Conservation (phyloP, 2,329 filamentous ascomycete genomes). For the Epichloe sibirici region DNA sequence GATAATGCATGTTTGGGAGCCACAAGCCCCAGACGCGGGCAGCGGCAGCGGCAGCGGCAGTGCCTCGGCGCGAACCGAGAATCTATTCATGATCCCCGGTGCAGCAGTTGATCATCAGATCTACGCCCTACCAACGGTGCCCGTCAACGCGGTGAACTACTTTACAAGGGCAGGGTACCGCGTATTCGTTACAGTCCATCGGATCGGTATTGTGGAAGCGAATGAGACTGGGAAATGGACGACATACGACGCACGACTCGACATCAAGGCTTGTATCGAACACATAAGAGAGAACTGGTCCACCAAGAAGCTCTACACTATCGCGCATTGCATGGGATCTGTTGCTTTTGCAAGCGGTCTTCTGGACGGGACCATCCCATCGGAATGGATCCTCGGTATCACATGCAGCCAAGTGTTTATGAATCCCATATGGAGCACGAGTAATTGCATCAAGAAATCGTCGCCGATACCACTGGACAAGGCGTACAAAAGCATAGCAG, state of each 20-base stretch:
- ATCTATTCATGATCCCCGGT: conserved; percentile 50
- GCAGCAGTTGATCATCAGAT: conserved; percentile 52
- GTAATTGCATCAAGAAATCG: conserved; percentile 45
- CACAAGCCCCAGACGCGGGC: conserved; percentile 25
- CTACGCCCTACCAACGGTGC: conserved; percentile 49
- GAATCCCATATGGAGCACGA: conserved; percentile 44
- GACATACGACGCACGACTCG: conserved; percentile 46
- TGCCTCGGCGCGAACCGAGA: conserved; percentile 20
- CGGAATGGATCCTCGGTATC: conserved; percentile 44
- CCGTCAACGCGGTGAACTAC: conserved; percentile 51
- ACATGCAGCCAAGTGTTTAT: conserved; percentile 51
- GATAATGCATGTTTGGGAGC: conserved; percentile 44
- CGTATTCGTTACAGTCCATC: conserved; percentile 44
- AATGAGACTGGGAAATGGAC: conserved; percentile 41
- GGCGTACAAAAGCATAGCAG: conserved; percentile 34
- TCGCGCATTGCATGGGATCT: conserved; percentile 53
- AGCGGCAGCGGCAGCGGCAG: conserved; percentile 6
- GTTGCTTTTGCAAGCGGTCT: conserved; percentile 47
- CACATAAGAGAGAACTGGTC: conserved; percentile 32
- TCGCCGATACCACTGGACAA: conserved; percentile 36
- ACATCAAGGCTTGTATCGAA: conserved; percentile 43
- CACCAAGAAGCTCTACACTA: conserved; percentile 35
- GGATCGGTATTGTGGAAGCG: conserved; percentile 39
- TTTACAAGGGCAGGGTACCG: conserved; percentile 48
- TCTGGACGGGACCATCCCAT: conserved; percentile 47